Evolutionary conservation across 1,284 basidiomycete genomes (phyloP).

Genomic region (Fistulinella cinereoalba): DNA sequence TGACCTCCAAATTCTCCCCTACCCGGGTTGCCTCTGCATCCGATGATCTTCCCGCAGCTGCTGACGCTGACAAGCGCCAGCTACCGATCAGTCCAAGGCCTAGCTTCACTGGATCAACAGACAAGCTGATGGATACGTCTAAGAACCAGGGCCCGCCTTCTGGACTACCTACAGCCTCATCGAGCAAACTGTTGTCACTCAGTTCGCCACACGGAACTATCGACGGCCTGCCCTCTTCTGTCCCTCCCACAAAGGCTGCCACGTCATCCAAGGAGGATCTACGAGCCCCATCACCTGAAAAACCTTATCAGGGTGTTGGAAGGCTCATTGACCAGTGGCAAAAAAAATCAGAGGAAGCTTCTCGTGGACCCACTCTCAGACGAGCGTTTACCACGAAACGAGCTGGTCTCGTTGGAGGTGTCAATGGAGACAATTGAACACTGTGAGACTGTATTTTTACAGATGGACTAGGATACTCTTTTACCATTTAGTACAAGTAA

Average conservation of each 20-base stretch:
- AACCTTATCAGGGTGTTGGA: slow-evolving; percentile 75
- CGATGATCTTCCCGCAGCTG: slow-evolving; percentile 7
- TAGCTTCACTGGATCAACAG: slow-evolving; percentile 15
- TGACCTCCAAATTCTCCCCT: slow-evolving; percentile 21
- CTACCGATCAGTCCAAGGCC: slow-evolving; percentile 6
- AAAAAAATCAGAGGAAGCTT: slow-evolving; percentile 61
- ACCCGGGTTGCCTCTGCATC: slow-evolving; percentile 20
- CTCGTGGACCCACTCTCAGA: slow-evolving; percentile 33
- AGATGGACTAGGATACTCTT: slow-evolving; percentile 1
- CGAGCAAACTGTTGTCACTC: slow-evolving; percentile 21
- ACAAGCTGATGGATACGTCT: slow-evolving; percentile 14
- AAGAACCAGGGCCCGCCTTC: slow-evolving; percentile 16
- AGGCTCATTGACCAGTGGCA: slow-evolving; percentile 83
- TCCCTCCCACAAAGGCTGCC: slow-evolving; percentile 22
- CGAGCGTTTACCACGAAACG: slow-evolving; percentile 43
- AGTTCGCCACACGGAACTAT: slow-evolving; percentile 14
- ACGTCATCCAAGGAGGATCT: slow-evolving; percentile 34
- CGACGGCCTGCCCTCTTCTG: slow-evolving; percentile 25
- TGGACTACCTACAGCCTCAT: slow-evolving; percentile 23
- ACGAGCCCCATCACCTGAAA: slow-evolving; percentile 64
- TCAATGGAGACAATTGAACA: slow-evolving; percentile 22
- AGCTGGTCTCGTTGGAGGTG: slow-evolving; percentile 38
- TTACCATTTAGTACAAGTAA: slow-evolving; percentile 15
- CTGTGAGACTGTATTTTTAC: slow-evolving; percentile 9
- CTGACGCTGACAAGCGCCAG: slow-evolving; percentile 25